Conservation (phyloP, 2,329 filamentous ascomycete species). For the Fusarium burgessii region DNA sequence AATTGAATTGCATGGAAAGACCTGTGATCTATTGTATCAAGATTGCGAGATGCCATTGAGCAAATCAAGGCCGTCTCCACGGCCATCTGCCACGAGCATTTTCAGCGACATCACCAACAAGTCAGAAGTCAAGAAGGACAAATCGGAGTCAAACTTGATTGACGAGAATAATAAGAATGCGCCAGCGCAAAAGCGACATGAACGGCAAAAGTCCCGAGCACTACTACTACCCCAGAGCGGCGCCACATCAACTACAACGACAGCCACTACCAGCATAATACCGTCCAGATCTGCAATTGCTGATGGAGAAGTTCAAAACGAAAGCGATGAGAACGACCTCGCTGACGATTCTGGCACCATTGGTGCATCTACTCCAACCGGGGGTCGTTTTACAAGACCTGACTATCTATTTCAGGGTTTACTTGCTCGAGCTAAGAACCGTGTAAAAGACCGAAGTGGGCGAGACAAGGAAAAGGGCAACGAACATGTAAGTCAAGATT, state of each 20-base stretch:
- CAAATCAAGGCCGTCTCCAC: constrained; percentile 38
- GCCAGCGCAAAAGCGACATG: constrained; percentile 17
- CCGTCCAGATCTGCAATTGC: neutral
- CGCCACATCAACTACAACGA: constrained; percentile 8
- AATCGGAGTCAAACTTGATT: neutral
- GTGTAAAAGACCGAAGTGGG: constrained; percentile 39
- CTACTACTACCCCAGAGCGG: constrained; percentile 33
- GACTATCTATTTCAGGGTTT: constrained; percentile 40
- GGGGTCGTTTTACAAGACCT: constrained; percentile 36
- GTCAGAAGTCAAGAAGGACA: constrained; percentile 17
- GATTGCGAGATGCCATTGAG: constrained; percentile 40
- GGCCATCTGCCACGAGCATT: constrained; percentile 19
- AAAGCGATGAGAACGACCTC: constrained; percentile 13
- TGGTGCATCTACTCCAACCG: constrained; percentile 19
- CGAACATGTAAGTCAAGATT: constrained; percentile 40
- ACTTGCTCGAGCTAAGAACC: constrained; percentile 40
- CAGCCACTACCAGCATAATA: constrained; percentile 9
- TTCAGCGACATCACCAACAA: constrained; percentile 30
- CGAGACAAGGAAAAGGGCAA: constrained; percentile 16
- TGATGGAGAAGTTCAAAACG: neutral
- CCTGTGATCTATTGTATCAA: neutral
- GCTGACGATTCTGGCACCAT: constrained; percentile 22
- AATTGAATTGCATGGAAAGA: constrained; percentile 3
- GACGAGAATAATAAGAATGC: constrained; percentile 35
- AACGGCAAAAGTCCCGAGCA: constrained; percentile 22